A percentile compares a stretch with the other conserved stretches of the same genome.
Conservation (phyloP, 345 rosid genomes). For the Cardamine occulta region DNA sequence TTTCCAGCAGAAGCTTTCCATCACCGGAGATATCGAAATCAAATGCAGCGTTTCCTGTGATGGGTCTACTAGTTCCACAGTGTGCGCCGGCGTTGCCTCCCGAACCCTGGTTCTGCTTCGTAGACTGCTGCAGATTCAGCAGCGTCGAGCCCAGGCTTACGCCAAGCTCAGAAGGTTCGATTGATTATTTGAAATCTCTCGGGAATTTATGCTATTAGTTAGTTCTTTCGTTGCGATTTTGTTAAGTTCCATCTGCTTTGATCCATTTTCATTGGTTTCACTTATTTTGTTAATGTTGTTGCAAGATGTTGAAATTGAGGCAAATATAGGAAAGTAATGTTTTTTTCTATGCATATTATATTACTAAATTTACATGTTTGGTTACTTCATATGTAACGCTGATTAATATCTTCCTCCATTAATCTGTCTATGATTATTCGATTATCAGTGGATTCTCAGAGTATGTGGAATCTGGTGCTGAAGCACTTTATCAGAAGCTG, state of each 20-base stretch:
- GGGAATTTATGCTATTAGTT: not conserved
- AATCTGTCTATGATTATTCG: constrained; percentile 5
- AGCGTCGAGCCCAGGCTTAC: constrained; percentile 89
- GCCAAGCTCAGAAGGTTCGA: constrained; percentile 70
- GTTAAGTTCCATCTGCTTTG: not conserved
- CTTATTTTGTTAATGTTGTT: not conserved
- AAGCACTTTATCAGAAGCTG: constrained; percentile 77
- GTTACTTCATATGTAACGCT: not conserved
- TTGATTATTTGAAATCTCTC: not conserved
- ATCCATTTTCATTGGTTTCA: not conserved
- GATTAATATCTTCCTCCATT: not conserved
- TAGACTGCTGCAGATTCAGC: constrained; percentile 67
- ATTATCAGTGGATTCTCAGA: constrained; percentile 69
- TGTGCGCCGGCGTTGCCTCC: constrained; percentile 26
- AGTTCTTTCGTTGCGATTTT: not conserved
- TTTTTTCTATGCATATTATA: not conserved
- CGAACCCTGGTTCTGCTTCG: constrained; percentile 61
- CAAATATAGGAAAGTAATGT: not conserved
- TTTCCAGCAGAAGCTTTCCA: constrained; percentile 68
- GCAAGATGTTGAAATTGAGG: not conserved
- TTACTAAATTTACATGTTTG: not conserved
- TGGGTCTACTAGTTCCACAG: constrained; percentile 18
- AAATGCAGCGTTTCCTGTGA: not conserved
- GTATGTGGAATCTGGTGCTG: constrained; percentile 76
- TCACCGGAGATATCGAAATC: constrained; percentile 45